Evolutionary conservation across 495 filamentous ascomycete genomes (phyloP).

Genomic region (Annulohypoxylon maeteangense): DNA sequence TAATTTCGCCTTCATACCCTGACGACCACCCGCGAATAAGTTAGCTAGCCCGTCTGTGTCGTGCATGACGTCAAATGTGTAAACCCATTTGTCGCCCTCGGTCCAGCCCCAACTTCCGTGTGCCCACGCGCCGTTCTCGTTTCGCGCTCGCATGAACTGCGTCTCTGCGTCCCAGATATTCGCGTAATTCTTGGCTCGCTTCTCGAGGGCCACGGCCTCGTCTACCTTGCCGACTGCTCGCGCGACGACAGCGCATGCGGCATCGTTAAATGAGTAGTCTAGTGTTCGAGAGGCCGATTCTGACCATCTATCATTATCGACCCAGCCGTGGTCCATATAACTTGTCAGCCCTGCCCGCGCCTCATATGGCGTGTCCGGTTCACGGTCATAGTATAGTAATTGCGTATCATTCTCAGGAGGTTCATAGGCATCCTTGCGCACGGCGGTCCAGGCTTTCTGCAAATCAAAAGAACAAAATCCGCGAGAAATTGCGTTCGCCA

Average conservation of each 20-base stretch:
- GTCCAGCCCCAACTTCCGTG: constrained; percentile 48
- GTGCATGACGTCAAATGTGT: constrained; percentile 49
- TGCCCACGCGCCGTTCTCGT: constrained; percentile 47
- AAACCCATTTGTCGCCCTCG: constrained; percentile 48
- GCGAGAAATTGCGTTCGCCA: constrained; percentile 46
- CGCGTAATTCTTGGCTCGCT: constrained; percentile 43
- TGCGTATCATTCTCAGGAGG: constrained; percentile 48
- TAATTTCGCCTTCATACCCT: constrained; percentile 44
- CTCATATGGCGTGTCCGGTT: constrained; percentile 48
- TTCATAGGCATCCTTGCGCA: constrained; percentile 46
- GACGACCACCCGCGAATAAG: constrained; percentile 42
- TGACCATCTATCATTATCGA: constrained; percentile 49
- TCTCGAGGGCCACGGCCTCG: constrained; percentile 32
- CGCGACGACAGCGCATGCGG: constrained; percentile 47
- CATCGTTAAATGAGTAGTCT: constrained; percentile 49
- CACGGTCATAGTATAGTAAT: constrained; percentile 47
- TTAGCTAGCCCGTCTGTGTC: constrained; percentile 42
- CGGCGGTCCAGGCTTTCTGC: constrained; percentile 45
- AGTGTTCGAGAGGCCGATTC: constrained; percentile 49
- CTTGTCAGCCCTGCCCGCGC: constrained; percentile 46
- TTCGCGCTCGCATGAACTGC: constrained; percentile 49
- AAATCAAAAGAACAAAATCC: constrained; percentile 49
- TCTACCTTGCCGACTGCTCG: constrained; percentile 28
- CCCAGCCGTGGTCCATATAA: constrained; percentile 51
- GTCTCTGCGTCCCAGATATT: constrained; percentile 46